phyloP scores from a whole-genome alignment of 2,329 filamentous ascomycete species.

The Diaporthe ilicicola region DNA sequence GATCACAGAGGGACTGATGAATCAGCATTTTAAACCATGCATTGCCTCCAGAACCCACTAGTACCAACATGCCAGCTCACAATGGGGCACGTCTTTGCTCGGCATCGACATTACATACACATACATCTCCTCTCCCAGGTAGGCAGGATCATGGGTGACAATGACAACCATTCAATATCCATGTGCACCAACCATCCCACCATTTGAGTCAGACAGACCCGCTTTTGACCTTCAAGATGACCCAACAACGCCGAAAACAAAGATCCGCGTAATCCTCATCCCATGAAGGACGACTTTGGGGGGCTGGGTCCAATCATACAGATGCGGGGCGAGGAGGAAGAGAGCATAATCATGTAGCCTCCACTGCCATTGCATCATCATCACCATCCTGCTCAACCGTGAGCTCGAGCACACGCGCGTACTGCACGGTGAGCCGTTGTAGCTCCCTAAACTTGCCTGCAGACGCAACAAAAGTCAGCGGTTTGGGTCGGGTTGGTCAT shows the following conservation, averaged over 20 bases:
- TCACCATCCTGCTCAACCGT: constrained; percentile 54
- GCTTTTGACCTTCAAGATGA: background rate
- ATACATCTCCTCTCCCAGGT: background rate
- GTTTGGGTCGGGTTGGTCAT: background rate
- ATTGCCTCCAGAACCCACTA: background rate
- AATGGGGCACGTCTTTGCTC: background rate
- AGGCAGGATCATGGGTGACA: background rate
- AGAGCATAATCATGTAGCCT: constrained; percentile 37
- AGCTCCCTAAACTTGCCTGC: constrained; percentile 94
- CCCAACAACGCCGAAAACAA: constrained; percentile 1
- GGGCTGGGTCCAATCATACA: background rate
- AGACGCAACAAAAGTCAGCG: constrained; percentile 43
- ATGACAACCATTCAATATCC: background rate
- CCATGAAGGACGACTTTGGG: background rate
- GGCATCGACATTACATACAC: background rate
- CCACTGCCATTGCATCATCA: constrained; percentile 54
- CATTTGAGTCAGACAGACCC: background rate
- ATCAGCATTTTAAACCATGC: background rate
- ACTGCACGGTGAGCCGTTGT: constrained; percentile 93
- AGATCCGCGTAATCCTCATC: background rate
- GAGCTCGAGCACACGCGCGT: constrained; percentile 82
- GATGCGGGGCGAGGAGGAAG: background rate
- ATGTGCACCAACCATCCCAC: background rate
- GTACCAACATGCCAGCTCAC: background rate
- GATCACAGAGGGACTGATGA: no score